These are phyloP conservation scores for Rhodotorula toruloides DNA, from an alignment of 768 basidiomycete species.

Conservation along the genomic window DNA sequence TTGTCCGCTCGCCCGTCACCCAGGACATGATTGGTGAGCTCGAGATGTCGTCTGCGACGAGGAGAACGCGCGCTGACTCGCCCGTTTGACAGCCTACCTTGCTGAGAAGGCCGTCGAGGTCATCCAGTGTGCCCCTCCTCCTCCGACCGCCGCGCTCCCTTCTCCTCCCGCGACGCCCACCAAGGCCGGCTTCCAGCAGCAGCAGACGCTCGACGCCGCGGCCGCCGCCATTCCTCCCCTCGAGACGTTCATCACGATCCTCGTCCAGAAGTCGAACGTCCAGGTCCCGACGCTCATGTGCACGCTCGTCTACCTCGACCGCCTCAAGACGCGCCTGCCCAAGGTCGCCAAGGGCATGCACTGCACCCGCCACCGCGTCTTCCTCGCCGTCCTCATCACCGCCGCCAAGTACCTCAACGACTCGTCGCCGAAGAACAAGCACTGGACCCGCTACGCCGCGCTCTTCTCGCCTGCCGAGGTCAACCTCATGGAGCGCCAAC, in stretches of 20 bases:
- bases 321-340: conserved; percentile 74
- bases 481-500: conserved; percentile 96
- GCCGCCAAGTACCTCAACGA: conserved; percentile 92
- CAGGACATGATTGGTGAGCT: conserved; percentile 69
- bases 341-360: conserved; percentile 77
- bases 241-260: conserved; percentile 74
- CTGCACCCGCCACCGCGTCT: conserved; percentile 91
- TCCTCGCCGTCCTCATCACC: conserved; percentile 90
- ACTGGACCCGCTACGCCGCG: conserved; percentile 77
- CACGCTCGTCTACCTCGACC: conserved; percentile 85
- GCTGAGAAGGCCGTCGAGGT: conserved; percentile 72
- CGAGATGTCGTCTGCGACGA: no score
- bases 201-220: conserved; percentile 6
- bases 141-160: conserved; percentile 51
- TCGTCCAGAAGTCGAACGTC: conserved; percentile 77
- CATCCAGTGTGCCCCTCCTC: conserved; percentile 54
- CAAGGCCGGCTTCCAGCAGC: conserved; percentile 50
- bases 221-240: conserved; percentile 58
- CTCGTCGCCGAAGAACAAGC: conserved; percentile 78
- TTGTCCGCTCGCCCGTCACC: conserved; percentile 72
- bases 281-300: conserved; percentile 85
- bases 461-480: conserved; percentile 62
- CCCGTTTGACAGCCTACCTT: conserved; percentile 54
- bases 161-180: conserved; percentile 66
- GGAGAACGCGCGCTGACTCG: neutral